These are phyloP conservation scores for Jatropha multifida DNA, from an alignment of 441 rosid genomes.

Conservation along the genomic window DNA sequence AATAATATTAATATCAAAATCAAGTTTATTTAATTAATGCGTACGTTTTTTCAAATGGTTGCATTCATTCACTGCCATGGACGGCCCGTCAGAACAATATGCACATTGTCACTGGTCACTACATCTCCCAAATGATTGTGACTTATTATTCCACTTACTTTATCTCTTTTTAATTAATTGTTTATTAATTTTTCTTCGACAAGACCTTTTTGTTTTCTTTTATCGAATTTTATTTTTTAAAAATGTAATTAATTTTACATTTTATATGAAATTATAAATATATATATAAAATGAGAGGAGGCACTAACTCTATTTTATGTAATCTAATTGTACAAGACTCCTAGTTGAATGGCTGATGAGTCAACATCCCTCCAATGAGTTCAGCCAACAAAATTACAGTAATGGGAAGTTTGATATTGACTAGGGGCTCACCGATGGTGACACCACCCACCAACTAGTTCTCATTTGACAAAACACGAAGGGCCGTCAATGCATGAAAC, in stretches of 20 bases:
- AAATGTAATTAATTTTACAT: too few species aligned
- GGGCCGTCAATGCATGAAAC: conserved; percentile 9
- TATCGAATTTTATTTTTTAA: background rate
- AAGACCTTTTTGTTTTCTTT: too few species aligned
- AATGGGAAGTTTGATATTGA: conserved; percentile 23
- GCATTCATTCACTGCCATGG: background rate
- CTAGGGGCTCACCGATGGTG: conserved; percentile 32
- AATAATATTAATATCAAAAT: background rate
- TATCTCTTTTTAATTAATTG: background rate
- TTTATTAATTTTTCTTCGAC: too few species aligned
- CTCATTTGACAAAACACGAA: conserved; percentile 9
- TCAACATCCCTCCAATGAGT: conserved; percentile 14
- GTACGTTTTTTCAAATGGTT: background rate
- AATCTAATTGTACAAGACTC: conserved; percentile 9
- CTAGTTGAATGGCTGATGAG: conserved; percentile 16
- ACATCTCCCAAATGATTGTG: background rate
- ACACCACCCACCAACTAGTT: conserved; percentile 30
- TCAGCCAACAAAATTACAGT: too few species aligned
- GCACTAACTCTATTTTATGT: background rate
- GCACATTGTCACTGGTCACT: background rate
- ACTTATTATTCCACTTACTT: background rate
- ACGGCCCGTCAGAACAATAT: conserved; percentile 11
- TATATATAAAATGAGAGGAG: background rate
- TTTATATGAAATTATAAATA: too few species aligned
- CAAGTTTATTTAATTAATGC: background rate